Evolutionary conservation across 306 rosid genomes (phyloP).

Genomic region (Gynostemma pentaphyllum): DNA sequence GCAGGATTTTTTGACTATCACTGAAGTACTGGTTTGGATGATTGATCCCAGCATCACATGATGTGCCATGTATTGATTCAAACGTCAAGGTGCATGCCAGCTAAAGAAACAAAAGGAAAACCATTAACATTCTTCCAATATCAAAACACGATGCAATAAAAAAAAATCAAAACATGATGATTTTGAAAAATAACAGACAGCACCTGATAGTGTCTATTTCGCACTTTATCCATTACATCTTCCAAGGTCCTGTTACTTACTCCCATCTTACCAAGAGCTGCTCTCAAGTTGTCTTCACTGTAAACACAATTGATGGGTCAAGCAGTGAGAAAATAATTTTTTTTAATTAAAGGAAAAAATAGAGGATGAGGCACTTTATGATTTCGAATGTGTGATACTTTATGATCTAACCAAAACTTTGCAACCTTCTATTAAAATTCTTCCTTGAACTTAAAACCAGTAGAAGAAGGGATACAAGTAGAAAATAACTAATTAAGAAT

Average conservation of each 20-base stretch:
- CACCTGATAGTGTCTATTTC: constrained; percentile 84
- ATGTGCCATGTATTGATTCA: constrained; percentile 63
- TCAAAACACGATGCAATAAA: constrained; percentile 10
- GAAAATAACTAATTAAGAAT: background rate
- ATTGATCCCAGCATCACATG: constrained; percentile 87
- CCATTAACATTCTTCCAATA: constrained; percentile 15
- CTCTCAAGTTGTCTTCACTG: constrained; percentile 88
- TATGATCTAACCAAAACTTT: no score
- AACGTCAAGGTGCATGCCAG: constrained; percentile 95
- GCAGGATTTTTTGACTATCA: constrained; percentile 61
- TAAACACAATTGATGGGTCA: constrained; percentile 17
- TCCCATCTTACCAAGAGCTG: constrained; percentile 82
- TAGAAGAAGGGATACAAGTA: background rate
- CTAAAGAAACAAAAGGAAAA: constrained; percentile 31
- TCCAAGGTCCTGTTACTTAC: constrained; percentile 57
- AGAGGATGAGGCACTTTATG: no score
- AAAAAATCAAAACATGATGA: constrained; percentile 9
- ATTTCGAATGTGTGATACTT: no score
- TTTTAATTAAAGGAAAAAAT: no score
- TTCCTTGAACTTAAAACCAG: background rate
- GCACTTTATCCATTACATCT: constrained; percentile 74
- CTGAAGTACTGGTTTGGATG: constrained; percentile 94
- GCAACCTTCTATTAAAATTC: background rate
- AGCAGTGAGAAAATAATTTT: background rate
- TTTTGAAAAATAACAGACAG: constrained; percentile 14